Conservation (phyloP, 805 yeast species). For the Metschnikowia proteae region DNA sequence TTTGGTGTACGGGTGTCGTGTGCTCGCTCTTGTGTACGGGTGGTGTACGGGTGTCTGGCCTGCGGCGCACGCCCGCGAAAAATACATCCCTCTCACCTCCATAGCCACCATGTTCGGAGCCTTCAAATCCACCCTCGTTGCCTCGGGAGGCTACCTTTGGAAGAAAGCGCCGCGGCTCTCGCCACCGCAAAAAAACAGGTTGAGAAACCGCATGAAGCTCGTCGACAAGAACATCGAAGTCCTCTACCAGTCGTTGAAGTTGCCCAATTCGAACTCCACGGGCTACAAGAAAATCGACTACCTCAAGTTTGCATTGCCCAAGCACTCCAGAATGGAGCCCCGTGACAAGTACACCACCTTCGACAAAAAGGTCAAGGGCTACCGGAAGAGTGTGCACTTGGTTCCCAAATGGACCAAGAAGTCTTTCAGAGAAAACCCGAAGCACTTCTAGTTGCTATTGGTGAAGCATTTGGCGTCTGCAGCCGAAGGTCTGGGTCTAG, state of each 20-base stretch:
- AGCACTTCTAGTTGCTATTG: slow-evolving; percentile 44
- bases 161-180: slow-evolving; percentile 55
- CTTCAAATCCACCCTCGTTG: slow-evolving; percentile 54
- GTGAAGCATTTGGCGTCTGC: too few relatives aligned
- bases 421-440: slow-evolving; percentile 77
- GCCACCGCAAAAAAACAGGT: slow-evolving; percentile 73
- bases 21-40: too few relatives aligned
- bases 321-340: slow-evolving; percentile 74
- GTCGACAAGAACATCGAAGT: slow-evolving; percentile 79
- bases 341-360: slow-evolving; percentile 86
- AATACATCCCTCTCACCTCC: not conserved
- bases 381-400: slow-evolving; percentile 84
- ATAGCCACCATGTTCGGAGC: slow-evolving; percentile 60
- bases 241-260: slow-evolving; percentile 41
- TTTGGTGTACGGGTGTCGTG: too few relatives aligned
- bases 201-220: slow-evolving; percentile 72
- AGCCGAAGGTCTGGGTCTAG: too few relatives aligned
- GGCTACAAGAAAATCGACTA: slow-evolving; percentile 36
- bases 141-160: slow-evolving; percentile 73
- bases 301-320: slow-evolving; percentile 53
- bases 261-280: slow-evolving; percentile 30
- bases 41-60: not conserved
- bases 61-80: slow-evolving; percentile 1
- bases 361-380: slow-evolving; percentile 66
- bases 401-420: slow-evolving; percentile 91